A percentile compares a stretch with the other conserved stretches of the same genome.
These are phyloP conservation scores for Neonectria coccinea DNA, from an alignment of 2,329 filamentous ascomycete genomes.

Conservation along the genomic window DNA sequence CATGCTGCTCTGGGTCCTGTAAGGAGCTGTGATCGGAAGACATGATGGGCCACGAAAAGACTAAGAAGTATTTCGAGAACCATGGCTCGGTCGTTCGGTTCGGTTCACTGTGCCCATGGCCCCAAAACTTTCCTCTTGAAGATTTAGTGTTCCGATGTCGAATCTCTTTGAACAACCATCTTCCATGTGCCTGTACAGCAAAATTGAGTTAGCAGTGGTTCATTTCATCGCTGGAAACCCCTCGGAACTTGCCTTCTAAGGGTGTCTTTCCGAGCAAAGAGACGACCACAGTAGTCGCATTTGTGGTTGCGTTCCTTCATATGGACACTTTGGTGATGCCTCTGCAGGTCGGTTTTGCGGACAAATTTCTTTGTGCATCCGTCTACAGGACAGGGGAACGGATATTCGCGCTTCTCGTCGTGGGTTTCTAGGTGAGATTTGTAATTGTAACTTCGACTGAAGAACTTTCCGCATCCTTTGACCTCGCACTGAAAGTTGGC, in stretches of 20 bases:
- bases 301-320: constrained; percentile 76
- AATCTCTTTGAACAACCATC: constrained; percentile 80
- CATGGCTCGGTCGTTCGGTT: constrained; percentile 29
- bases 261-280: constrained; percentile 85
- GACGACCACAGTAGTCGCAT: constrained; percentile 77
- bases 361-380: constrained; percentile 82
- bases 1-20: background rate
- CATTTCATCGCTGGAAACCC: background rate
- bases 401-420: constrained; percentile 77
- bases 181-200: constrained; percentile 74
- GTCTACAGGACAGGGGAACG: constrained; percentile 73
- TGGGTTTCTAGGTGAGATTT: constrained; percentile 89
- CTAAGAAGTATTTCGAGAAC: constrained; percentile 38
- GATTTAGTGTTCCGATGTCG: constrained; percentile 64
- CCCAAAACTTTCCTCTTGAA: constrained; percentile 51
- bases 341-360: constrained; percentile 81
- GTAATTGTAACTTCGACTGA: constrained; percentile 87
- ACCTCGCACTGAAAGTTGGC: constrained; percentile 77
- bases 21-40: background rate
- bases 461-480: constrained; percentile 79
- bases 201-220: constrained; percentile 12
- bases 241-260: constrained; percentile 73
- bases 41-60: background rate
- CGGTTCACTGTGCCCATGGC: constrained; percentile 37
- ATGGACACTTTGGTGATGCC: constrained; percentile 76